These are phyloP conservation scores for Astrocystis sublimbata DNA, from an alignment of 495 filamentous ascomycete genomes.

Conservation along the genomic window DNA sequence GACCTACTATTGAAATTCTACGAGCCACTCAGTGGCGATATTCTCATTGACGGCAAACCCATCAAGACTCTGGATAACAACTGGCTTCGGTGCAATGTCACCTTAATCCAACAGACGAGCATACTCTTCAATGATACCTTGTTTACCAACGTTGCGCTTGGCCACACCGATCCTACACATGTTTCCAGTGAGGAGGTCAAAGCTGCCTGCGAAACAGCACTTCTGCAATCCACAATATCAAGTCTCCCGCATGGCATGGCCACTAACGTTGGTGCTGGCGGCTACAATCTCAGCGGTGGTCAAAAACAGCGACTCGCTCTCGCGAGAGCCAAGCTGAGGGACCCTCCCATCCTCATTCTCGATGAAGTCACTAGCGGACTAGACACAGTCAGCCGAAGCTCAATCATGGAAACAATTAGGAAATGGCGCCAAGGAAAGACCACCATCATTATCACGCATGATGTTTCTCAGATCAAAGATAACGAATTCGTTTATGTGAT, in stretches of 20 bases:
- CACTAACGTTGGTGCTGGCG: conserved; percentile 70
- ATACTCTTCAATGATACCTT: conserved; percentile 84
- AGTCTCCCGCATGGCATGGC: conserved; percentile 72
- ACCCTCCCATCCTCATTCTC: conserved; percentile 81
- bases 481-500: conserved; percentile 82
- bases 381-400: conserved; percentile 65
- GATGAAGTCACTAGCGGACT: conserved; percentile 88
- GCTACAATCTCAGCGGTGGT: conserved; percentile 77
- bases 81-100: conserved; percentile 81
- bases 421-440: conserved; percentile 77
- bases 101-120: conserved; percentile 80
- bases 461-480: conserved; percentile 74
- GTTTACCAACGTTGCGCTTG: conserved; percentile 78
- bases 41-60: conserved; percentile 66
- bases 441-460: conserved; percentile 90
- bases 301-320: conserved; percentile 78
- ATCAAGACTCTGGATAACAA: conserved; percentile 62
- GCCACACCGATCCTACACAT: conserved; percentile 49
- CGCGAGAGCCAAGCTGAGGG: conserved; percentile 71
- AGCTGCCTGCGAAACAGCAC: conserved; percentile 62
- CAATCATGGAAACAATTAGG: conserved; percentile 72
- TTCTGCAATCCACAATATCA: conserved; percentile 70
- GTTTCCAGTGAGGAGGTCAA: conserved; percentile 58
- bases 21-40: conserved; percentile 61
- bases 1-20: conserved; percentile 82